phyloP scores from a whole-genome alignment of 208 protist genomes.

The Vickermania spadyakhi region DNA sequence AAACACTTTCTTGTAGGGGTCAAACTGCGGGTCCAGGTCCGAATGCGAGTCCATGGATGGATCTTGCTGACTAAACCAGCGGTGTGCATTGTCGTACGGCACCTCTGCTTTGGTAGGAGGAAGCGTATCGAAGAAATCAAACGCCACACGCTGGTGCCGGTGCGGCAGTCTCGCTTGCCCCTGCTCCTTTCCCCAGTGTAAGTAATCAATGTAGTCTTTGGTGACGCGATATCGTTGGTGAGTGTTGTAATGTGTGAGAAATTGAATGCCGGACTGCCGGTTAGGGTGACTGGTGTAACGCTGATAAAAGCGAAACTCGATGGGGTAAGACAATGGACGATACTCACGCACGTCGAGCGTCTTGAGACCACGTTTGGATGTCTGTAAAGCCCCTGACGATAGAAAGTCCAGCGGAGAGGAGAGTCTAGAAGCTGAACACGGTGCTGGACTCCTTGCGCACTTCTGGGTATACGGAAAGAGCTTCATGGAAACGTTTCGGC shows the following conservation, averaged over 20 bases:
- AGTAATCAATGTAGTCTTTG: conserved; percentile 89
- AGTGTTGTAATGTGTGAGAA: conserved; percentile 85
- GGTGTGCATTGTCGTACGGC: conserved; percentile 4
- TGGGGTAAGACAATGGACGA: conserved; percentile 66
- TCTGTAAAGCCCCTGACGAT: conserved; percentile 1
- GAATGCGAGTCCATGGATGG: conserved; percentile 43
- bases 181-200: conserved; percentile 88
- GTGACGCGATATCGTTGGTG: conserved; percentile 84
- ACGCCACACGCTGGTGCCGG: conserved; percentile 84
- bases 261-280: conserved; percentile 80
- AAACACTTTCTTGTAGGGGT: conserved; percentile 77
- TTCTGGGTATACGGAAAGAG: not conserved
- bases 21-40: conserved; percentile 48
- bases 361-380: conserved; percentile 50
- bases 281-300: conserved; percentile 88
- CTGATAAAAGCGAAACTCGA: conserved; percentile 90
- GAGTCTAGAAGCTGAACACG: not conserved
- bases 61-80: conserved; percentile 69
- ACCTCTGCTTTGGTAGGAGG: conserved; percentile 45
- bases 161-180: conserved; percentile 83
- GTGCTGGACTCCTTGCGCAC: not conserved
- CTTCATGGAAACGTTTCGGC: not conserved
- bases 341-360: conserved; percentile 84
- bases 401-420: no score
- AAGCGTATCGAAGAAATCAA: conserved; percentile 84